These are phyloP conservation scores for Pichia scutulata DNA, from an alignment of 805 yeast genomes.

Conservation along the genomic window DNA sequence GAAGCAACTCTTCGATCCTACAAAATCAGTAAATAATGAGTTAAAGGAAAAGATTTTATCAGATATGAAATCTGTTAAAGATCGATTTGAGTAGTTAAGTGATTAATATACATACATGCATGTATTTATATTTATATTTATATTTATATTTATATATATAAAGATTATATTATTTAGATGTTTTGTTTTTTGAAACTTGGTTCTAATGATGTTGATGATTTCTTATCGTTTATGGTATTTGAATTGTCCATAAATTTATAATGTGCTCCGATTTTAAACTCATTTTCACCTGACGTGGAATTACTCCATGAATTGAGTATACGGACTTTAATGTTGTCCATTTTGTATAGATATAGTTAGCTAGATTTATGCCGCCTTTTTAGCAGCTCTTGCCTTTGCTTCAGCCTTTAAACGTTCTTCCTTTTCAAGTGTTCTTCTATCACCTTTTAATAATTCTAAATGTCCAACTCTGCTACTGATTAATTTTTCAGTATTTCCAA, in stretches of 20 bases:
- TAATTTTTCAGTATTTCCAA: constrained; percentile 60
- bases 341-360: background rate
- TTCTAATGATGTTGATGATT: background rate
- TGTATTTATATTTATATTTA: no score
- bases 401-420: constrained; percentile 24
- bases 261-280: background rate
- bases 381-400: constrained; percentile 28
- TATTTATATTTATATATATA: background rate
- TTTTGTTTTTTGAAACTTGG: background rate
- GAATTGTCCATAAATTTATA: background rate
- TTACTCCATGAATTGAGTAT: constrained; percentile 2
- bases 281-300: background rate
- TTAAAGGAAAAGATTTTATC: constrained; percentile 19
- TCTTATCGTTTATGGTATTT: background rate
- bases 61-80: constrained; percentile 10
- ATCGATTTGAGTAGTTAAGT: constrained; percentile 19
- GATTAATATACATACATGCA: background rate
- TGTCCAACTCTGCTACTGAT: constrained; percentile 91
- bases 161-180: background rate
- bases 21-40: constrained; percentile 21
- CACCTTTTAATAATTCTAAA: constrained; percentile 82
- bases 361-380: background rate
- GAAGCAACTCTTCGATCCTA: constrained; percentile 18
- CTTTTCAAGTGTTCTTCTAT: constrained; percentile 75
- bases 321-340: background rate